Base-by-base conservation (phyloP, 2,329 filamentous ascomycete genomes). In the Annulohypoxylon truncatum region DNA sequence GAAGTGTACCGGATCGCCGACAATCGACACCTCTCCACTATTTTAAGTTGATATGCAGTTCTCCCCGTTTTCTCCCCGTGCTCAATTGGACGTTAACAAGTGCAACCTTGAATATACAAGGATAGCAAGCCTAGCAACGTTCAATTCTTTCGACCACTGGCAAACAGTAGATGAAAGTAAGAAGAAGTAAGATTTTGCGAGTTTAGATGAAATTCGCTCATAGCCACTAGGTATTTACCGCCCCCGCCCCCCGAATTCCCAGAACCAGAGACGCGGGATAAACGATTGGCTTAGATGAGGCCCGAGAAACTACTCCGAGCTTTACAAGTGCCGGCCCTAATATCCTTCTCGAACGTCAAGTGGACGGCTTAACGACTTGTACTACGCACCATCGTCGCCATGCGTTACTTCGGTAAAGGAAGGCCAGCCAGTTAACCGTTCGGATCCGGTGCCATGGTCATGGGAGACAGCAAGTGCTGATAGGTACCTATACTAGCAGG, bases 1-100 rank as follows among this genome's bases (percentile, higher is more conserved):
- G 31, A 40, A 54, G 2, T 50, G 9, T 33, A 24, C 61, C 61
- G 54, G 54, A 58, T 64, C 61, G 42, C 55, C 61, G 61, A 50
- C 28, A 31, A 40, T 59, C 22, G 13, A 50, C 22, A 13, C 9
- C 20, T 18, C 24, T 20, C 54, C 61, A 58, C 53, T 53, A 22
- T 18, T 51, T 62, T 62, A 54, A 47, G 59, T 61, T 55, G 51
- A 57, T 47, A 3, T 47, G 42, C 20, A 26, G 12, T 54, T 42
- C 29, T 29, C 22, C 35, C 24, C 13, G 5, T 29, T 18, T n/a
- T 31, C 15, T 33, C 35, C 29, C 26, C 12, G 42, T 31, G 13
- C 18, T 29, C 28, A 4, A 48, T 48, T 38, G 9, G 18, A 31
- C n/a, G 26, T n/a, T 22, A 12, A 26, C 12, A 20, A 44, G 8